Base-by-base conservation (phyloP, 2,329 filamentous ascomycete genomes). In the Claviceps paspali region DNA sequence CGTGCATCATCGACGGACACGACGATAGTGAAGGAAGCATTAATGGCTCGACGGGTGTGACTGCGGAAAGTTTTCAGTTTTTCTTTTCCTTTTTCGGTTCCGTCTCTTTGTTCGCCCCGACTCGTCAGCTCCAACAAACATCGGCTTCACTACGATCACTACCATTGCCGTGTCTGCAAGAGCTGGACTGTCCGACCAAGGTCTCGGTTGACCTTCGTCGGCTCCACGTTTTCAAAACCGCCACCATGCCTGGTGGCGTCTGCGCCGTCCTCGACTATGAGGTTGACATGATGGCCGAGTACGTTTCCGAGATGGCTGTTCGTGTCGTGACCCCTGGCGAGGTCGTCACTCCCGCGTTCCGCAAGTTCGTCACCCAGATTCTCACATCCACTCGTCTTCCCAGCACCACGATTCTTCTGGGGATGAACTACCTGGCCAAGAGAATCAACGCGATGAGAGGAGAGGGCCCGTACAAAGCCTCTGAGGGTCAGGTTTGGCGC, bases 241-340 rank as follows among this genome's bases (percentile, higher is more conserved):
- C 50, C 64, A 75, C 62, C 52, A 76, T 76, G 72, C 65, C 72
- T 46, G 86, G 87, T 56, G 87, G 87, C 50, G 87, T 95, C 28
- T 91, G 87, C 50, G 85, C 85, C 52, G 82, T 92, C 63, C 75
- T 95, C 61, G 87, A 94, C 67, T 95, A 95, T 59, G 86, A 94
- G 61, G 88, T 94, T 76, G 85, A 93, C 56, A 69, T 82, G 59
- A 95, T 94, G 87, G 81, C 85, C 45, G 85, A 93, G 56, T 95
- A 93, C 60, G 86, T 94, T 55, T 80, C 84, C 44, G 83, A 93
- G 55, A 92, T 88, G 76, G 77, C 86, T 43, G 71, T 67, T 18
- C 67, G 72, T 31, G 60, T 76, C 24, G 67, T 74, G 29, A 65
- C 67, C 40, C 68, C 70, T 7, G 63, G 67, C 24, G 61, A 60